Conservation (phyloP, 441 rosid species). For the Arabidopsis lyrata region DNA sequence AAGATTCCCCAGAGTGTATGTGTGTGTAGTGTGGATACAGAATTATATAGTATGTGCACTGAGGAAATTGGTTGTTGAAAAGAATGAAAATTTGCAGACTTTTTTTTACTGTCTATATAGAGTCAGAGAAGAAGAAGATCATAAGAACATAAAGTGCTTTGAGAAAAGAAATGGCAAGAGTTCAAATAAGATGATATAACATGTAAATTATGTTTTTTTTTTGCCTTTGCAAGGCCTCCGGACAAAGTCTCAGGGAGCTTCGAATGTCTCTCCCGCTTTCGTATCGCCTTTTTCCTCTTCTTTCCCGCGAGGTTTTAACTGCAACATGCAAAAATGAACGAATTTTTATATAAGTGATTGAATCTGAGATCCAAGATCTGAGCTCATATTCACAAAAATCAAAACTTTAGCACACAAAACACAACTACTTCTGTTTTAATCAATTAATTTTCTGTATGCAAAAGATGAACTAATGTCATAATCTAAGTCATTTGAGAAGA, state of each 20-base stretch:
- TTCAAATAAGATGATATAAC: constrained; percentile 45
- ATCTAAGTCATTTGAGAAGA: constrained; percentile 1
- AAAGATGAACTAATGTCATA: background rate
- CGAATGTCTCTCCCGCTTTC: constrained; percentile 33
- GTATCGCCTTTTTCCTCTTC: constrained; percentile 18
- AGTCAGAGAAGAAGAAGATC: constrained; percentile 35
- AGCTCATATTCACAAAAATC: constrained; percentile 13
- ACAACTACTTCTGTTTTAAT: background rate
- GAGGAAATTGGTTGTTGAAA: constrained; percentile 4
- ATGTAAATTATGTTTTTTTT: constrained; percentile 35
- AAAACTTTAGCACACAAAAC: constrained; percentile 5
- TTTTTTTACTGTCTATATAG: constrained; percentile 38
- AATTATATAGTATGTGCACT: constrained; percentile 1
- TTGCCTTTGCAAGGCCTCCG: constrained; percentile 41
- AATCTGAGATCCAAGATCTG: background rate
- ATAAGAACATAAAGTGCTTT: constrained; percentile 30
- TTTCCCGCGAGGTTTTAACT: constrained; percentile 33
- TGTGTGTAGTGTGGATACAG: constrained; percentile 3
- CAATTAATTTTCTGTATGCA: background rate
- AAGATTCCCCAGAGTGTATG: background rate
- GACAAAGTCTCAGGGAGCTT: constrained; percentile 40
- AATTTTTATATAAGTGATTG: constrained; percentile 1
- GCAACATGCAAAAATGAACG: constrained; percentile 20
- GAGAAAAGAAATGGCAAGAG: constrained; percentile 39
- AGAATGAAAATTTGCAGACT: constrained; percentile 28